phyloP scores from a whole-genome alignment of 208 protist species.

The Leishmania gerbilli region DNA sequence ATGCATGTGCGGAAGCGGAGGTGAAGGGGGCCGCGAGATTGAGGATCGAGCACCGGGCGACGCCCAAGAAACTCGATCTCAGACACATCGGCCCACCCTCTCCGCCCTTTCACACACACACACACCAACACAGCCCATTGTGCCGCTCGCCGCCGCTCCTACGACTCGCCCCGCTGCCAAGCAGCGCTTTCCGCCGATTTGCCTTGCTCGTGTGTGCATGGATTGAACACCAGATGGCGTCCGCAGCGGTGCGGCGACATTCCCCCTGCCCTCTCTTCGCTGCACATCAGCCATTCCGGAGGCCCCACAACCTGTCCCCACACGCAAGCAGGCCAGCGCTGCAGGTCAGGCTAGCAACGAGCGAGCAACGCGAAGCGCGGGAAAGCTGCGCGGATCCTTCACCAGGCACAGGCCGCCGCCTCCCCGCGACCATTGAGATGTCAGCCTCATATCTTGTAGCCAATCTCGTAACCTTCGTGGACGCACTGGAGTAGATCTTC shows the following conservation, averaged over 20 bases:
- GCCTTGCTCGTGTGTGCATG: neutral
- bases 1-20: neutral
- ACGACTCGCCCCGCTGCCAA: neutral
- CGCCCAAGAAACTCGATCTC: neutral
- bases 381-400: neutral
- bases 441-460: constrained; percentile 63
- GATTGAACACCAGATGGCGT: neutral
- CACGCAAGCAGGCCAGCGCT: too few species aligned
- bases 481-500: constrained; percentile 84
- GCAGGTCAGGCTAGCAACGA: neutral
- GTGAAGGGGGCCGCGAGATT: neutral
- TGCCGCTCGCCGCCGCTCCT: neutral
- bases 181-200: too few species aligned
- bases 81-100: neutral
- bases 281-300: neutral
- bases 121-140: neutral
- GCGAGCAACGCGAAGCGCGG: neutral
- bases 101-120: neutral
- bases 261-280: neutral
- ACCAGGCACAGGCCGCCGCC: neutral
- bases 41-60: neutral
- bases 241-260: neutral
- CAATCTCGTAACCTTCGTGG: constrained; percentile 87
- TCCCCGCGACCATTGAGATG: neutral
- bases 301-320: neutral